These are phyloP conservation scores for Phoma herbarum DNA, from an alignment of 2,329 filamentous ascomycete species.

Conservation along the genomic window DNA sequence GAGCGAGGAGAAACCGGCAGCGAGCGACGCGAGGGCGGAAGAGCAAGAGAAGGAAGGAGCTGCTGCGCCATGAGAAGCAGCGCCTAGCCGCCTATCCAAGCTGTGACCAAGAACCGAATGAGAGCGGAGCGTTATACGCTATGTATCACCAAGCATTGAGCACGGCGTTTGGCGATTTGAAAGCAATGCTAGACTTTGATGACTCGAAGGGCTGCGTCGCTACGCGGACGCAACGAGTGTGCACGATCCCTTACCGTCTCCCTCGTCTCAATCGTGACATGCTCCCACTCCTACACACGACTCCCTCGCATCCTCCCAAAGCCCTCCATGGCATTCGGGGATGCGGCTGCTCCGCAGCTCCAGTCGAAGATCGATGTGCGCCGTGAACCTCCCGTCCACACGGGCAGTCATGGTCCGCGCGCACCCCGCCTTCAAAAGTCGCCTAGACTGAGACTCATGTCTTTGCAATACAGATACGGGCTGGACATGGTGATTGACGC, in stretches of 20 bases:
- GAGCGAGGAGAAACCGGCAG: background rate
- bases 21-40: conserved; percentile 4
- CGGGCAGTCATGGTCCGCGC: conserved; percentile 26
- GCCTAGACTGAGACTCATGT: conserved; percentile 46
- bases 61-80: background rate
- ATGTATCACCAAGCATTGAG: background rate
- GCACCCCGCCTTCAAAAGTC: conserved; percentile 42
- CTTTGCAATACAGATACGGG: conserved; percentile 51
- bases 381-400: background rate
- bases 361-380: background rate
- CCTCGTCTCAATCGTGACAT: no score
- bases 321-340: background rate
- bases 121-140: no score
- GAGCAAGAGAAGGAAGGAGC: background rate
- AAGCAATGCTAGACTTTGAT: no score
- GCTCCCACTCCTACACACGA: background rate
- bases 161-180: no score
- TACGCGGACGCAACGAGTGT: no score
- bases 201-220: no score
- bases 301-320: background rate
- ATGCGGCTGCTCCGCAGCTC: background rate
- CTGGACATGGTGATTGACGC: conserved; percentile 30
- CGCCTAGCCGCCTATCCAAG: no score
- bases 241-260: no score
- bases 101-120: no score